Evolutionary conservation across 1,139 yeast genomes (phyloP).

Genomic region (Lodderomyces margitis): DNA sequence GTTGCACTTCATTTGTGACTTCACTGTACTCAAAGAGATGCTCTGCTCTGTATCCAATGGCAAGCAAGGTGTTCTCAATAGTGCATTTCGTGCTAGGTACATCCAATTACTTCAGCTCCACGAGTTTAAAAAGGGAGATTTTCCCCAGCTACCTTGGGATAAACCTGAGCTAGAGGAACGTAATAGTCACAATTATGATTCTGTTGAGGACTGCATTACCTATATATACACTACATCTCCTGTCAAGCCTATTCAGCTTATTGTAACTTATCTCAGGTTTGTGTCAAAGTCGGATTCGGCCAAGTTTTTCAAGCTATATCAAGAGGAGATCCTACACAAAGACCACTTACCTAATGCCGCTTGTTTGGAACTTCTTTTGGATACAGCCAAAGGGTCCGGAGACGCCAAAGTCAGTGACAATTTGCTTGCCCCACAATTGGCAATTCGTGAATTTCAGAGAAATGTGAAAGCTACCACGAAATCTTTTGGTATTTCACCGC

Average conservation of each 20-base stretch:
- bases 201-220: conserved; percentile 24
- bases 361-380: conserved; percentile 44
- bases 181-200: conserved; percentile 7
- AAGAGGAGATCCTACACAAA: conserved; percentile 19
- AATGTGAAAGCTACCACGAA: conserved; percentile 26
- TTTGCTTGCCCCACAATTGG: conserved; percentile 57
- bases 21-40: conserved; percentile 11
- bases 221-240: conserved; percentile 20
- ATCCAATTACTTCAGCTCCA: conserved; percentile 19
- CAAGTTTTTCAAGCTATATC: conserved; percentile 34
- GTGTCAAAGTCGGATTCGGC: conserved; percentile 42
- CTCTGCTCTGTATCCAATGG: background rate
- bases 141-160: conserved; percentile 20
- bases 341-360: conserved; percentile 30
- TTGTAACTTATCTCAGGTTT: conserved; percentile 44
- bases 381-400: conserved; percentile 26
- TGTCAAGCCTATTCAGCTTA: conserved; percentile 24
- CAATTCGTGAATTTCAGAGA: conserved; percentile 54
- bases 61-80: background rate
- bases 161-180: background rate
- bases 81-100: conserved; percentile 19
- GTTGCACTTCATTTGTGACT: conserved; percentile 24
- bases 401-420: conserved; percentile 41
- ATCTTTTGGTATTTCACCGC: conserved; percentile 36
- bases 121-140: conserved; percentile 7